Conservation (phyloP, 768 basidiomycete genomes). For the Melanogaster broomeanus region DNA sequence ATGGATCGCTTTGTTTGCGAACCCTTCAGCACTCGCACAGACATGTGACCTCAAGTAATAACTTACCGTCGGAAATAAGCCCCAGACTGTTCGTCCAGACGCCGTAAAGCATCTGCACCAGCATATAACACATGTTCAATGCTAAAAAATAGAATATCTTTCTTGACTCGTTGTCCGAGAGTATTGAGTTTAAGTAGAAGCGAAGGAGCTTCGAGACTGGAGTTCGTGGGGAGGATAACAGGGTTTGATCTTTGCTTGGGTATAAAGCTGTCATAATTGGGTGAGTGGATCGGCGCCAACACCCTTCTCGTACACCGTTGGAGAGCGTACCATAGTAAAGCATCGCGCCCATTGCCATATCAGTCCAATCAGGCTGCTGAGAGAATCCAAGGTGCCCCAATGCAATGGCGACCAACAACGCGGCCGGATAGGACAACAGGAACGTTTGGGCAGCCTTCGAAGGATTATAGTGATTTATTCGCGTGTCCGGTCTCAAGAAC, state of each 20-base stretch:
- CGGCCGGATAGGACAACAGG: conserved; percentile 56
- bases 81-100: conserved; percentile 98
- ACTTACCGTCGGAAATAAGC: conserved; percentile 91
- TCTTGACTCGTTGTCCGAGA: conserved; percentile 88
- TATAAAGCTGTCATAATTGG: conserved; percentile 47
- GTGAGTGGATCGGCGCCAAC: conserved; percentile 4
- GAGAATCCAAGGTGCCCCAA: conserved; percentile 66
- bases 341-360: conserved; percentile 55
- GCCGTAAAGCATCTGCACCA: conserved; percentile 95
- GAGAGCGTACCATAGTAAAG: conserved; percentile 62
- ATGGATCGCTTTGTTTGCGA: conserved; percentile 74
- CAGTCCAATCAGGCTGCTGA: conserved; percentile 58
- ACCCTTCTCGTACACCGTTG: not conserved
- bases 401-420: conserved; percentile 48
- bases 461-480: conserved; percentile 45
- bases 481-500: conserved; percentile 57
- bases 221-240: conserved; percentile 47
- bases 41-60: not conserved
- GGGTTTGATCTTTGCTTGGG: conserved; percentile 45
- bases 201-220: conserved; percentile 56
- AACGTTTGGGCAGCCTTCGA: conserved; percentile 58
- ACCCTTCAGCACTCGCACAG: conserved; percentile 2
- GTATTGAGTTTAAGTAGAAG: conserved; percentile 85
- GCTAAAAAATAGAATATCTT: conserved; percentile 97
- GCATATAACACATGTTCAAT: conserved; percentile 94